A percentile compares a stretch with the other conserved stretches of the same genome.
Conservation (phyloP, 768 basidiomycete genomes). For the Naganishia vaughanmartiniae region DNA sequence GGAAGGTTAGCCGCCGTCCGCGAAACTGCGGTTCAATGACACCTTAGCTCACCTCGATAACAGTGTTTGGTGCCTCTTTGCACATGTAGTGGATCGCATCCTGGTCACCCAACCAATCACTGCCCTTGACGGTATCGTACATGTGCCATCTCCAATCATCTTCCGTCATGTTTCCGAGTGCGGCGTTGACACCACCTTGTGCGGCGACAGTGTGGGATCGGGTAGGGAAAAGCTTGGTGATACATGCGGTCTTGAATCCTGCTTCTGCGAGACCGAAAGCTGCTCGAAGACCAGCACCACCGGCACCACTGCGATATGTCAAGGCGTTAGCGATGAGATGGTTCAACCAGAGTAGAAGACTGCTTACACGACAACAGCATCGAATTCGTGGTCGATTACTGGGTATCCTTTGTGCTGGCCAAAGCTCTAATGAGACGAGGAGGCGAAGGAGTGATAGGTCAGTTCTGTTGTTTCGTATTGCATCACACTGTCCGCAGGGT, state of each 20-base stretch:
- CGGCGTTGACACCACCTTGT: constrained; percentile 95
- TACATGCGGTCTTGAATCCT: constrained; percentile 97
- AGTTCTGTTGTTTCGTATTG: neutral
- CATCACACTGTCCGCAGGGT: neutral
- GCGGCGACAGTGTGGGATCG: constrained; percentile 98
- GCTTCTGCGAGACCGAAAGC: constrained; percentile 98
- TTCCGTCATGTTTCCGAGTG: constrained; percentile 85
- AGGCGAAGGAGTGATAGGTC: constrained; percentile 9
- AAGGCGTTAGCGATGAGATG: constrained; percentile 54
- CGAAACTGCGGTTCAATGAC: constrained; percentile 26
- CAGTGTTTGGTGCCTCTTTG: constrained; percentile 87
- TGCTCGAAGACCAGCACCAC: constrained; percentile 95
- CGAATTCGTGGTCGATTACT: constrained; percentile 83
- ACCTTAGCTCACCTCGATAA: constrained; percentile 69
- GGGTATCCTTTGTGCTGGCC: constrained; percentile 63
- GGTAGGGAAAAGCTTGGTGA: constrained; percentile 98
- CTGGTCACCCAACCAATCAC: constrained; percentile 99
- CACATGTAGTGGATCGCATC: constrained; percentile 99
- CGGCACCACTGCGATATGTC: constrained; percentile 62
- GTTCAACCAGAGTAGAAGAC: constrained; percentile 15
- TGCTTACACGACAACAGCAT: constrained; percentile 24
- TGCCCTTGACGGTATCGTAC: constrained; percentile 82
- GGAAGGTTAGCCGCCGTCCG: neutral
- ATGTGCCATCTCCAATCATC: constrained; percentile 99
- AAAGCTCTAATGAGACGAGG: constrained; percentile 42